Percentiles rank a stretch among this genome's conserved stretches.
phyloP scores from a whole-genome alignment of 1,284 basidiomycete species.

The Irpex sp. region DNA sequence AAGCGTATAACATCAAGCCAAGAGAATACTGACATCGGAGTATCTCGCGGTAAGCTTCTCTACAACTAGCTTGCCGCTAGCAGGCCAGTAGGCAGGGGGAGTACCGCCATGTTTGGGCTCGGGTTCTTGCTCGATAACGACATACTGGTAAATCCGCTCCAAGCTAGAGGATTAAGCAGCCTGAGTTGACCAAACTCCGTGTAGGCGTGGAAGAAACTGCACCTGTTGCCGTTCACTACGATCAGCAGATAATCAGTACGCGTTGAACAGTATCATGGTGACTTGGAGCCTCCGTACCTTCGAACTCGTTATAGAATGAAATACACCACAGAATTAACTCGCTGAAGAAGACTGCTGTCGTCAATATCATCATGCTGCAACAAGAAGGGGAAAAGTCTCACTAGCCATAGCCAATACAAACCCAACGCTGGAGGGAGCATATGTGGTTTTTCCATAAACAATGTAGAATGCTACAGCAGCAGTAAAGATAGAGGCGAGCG shows the following conservation, averaged over 20 bases:
- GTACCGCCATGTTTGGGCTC: conserved; percentile 1
- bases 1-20: neutral
- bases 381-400: conserved; percentile 40
- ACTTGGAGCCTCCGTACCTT: conserved; percentile 28
- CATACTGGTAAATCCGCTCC: conserved; percentile 7
- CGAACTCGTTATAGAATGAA: conserved; percentile 48
- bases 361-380: conserved; percentile 1
- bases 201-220: neutral
- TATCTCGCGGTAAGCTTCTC: conserved; percentile 5
- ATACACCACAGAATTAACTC: conserved; percentile 49
- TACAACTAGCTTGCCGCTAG: conserved; percentile 5
- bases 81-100: conserved; percentile 6
- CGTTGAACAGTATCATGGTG: neutral
- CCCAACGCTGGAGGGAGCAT: conserved; percentile 36
- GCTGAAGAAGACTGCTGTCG: conserved; percentile 40
- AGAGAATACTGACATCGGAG: neutral
- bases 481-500: conserved; percentile 38
- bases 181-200: neutral
- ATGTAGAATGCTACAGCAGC: conserved; percentile 45
- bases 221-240: conserved; percentile 4
- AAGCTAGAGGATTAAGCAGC: neutral
- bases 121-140: conserved; percentile 7
- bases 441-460: conserved; percentile 29
- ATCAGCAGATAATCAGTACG: neutral
- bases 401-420: conserved; percentile 43